Conservation (phyloP, 225 moss, liverwort and hornwort species). For the Sphagnum contortum region DNA sequence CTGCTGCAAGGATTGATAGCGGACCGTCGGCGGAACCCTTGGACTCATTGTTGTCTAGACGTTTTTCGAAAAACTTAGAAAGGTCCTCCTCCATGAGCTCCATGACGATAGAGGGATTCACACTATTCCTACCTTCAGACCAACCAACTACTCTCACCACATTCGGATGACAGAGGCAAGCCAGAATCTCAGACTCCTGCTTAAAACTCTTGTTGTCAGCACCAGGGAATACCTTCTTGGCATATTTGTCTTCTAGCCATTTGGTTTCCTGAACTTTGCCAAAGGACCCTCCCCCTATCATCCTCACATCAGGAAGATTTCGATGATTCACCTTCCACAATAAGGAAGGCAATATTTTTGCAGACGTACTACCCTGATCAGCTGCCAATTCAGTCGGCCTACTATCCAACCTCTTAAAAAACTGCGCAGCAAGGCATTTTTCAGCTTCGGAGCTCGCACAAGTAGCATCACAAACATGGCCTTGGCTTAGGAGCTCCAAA, state of each 20-base stretch:
- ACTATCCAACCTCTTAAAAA: conserved; percentile 8
- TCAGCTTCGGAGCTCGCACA: conserved; percentile 1
- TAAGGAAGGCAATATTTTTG: conserved; percentile 4
- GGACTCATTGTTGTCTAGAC: not conserved
- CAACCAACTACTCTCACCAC: conserved; percentile 16
- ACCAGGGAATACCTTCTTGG: conserved; percentile 2
- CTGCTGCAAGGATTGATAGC: conserved; percentile 3
- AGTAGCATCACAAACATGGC: conserved; percentile 6
- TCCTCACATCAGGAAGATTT: not conserved
- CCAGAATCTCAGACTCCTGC: conserved; percentile 10
- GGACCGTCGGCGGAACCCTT: not conserved
- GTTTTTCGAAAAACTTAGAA: not conserved
- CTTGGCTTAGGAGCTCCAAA: not conserved
- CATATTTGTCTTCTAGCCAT: conserved; percentile 8
- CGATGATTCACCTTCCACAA: conserved; percentile 2
- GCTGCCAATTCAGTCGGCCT: not conserved
- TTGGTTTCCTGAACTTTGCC: conserved; percentile 6
- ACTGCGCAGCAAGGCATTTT: conserved; percentile 6
- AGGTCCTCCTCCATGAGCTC: conserved; percentile 17
- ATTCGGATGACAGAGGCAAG: conserved; percentile 12
- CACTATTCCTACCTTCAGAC: not conserved
- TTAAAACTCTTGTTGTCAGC: not conserved
- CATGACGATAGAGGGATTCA: conserved; percentile 5
- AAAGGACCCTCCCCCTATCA: conserved; percentile 1
- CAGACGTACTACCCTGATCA: not conserved